Evolutionary conservation across 306 rosid genomes (phyloP).

Genomic region (Quercus cerris): DNA sequence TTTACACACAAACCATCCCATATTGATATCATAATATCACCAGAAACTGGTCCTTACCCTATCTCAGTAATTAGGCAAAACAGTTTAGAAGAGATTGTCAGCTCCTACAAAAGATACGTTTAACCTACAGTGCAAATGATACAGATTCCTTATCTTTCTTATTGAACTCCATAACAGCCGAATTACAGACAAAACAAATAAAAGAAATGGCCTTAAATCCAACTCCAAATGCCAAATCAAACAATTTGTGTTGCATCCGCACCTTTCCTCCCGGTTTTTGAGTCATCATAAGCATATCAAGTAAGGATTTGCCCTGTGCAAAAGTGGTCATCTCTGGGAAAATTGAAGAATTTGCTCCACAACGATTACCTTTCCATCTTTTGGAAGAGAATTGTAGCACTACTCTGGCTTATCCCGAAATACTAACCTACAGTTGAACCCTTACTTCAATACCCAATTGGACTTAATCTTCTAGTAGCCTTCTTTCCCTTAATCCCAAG

Average conservation of each 20-base stretch:
- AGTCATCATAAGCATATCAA: slow-evolving; percentile 48
- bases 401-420: too few relatives aligned
- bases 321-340: slow-evolving; percentile 21
- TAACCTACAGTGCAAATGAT: neutral
- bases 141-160: slow-evolving; percentile 16
- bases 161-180: slow-evolving; percentile 55
- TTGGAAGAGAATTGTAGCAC: slow-evolving; percentile 39
- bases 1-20: too few relatives aligned
- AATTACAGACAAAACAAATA: slow-evolving; percentile 23
- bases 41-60: too few relatives aligned
- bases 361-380: slow-evolving; percentile 52
- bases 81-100: too few relatives aligned
- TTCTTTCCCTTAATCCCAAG: too few relatives aligned
- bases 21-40: too few relatives aligned
- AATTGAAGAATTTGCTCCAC: slow-evolving; percentile 33
- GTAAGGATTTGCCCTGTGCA: neutral
- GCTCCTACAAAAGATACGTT: too few relatives aligned
- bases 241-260: slow-evolving; percentile 35
- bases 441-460: too few relatives aligned
- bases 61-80: too few relatives aligned
- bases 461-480: too few relatives aligned
- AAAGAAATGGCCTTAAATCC: slow-evolving; percentile 48
- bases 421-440: too few relatives aligned
- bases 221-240: slow-evolving; percentile 38
- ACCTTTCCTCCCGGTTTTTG: slow-evolving; percentile 51